Base-by-base conservation (phyloP, 805 yeast genomes). In the Hanseniaspora vineae region DNA sequence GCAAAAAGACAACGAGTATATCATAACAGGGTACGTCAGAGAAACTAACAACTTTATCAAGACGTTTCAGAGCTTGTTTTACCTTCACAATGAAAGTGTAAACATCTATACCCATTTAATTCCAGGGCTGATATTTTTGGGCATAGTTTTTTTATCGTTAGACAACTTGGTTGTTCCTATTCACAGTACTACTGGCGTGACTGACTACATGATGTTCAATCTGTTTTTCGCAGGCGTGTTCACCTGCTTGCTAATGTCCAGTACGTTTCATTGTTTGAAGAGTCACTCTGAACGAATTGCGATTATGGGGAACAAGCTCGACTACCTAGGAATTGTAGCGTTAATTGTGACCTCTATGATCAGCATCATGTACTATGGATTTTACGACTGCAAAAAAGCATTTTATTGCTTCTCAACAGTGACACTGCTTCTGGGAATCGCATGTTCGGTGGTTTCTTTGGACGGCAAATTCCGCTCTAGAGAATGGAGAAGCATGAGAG, bases 401-500 rank as follows among this genome's bases (percentile, higher is more conserved):
- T 68, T 68, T 45, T 52, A 49, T 35, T 6, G 54, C 2, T 80
- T 77, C 54, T 61, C 71, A 12, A 50, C 54, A 0, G 47, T 82
- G 15, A 80, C 84, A 10, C 44, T 75, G 3, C 42, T 57, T 0
- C 67, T 86, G 14, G 96, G 94, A 0, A 37, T 66, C 0, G 61
- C 73, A 1, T 86, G 95, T 55, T 72, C 82, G 0, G 57, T 71
- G 0, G 69, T 84, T 33, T 82, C 92, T 0, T 64, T 86, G 50
- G 70, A 75, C 48, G 79, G 81, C 5, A 71, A 69, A 50, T 88
- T 89, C 58, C 69, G 86, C n/a, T 64, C 81, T 4, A 74, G 82
- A 5, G 72, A 68, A 31, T 87, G 85, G 80, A 73, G 96, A 35
- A 79, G 89, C 1, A 75, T 76, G 49, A 68, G 97, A 46, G 90